Conservation (phyloP, 768 basidiomycete genomes). For the Daedalea quercina region DNA sequence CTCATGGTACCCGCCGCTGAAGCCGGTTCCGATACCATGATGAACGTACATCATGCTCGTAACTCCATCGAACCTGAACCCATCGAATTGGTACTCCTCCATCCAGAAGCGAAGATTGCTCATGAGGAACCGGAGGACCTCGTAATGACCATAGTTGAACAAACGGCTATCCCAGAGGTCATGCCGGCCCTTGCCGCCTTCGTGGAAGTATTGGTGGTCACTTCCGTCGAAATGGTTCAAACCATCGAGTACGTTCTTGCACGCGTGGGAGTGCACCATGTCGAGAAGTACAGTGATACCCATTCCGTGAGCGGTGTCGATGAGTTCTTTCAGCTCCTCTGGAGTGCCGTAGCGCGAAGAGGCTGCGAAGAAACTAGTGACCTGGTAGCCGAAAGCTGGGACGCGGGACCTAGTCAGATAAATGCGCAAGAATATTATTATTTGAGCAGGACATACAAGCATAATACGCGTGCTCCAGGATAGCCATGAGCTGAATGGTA, state of each 20-base stretch:
- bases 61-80: constrained; percentile 97
- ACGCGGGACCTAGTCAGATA: background rate
- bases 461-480: constrained; percentile 98
- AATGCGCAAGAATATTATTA: background rate
- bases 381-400: constrained; percentile 94
- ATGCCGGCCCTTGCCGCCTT: constrained; percentile 83
- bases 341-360: constrained; percentile 95
- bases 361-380: constrained; percentile 95
- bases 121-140: constrained; percentile 90
- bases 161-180: constrained; percentile 97
- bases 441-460: constrained; percentile 73
- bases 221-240: constrained; percentile 96
- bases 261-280: constrained; percentile 96
- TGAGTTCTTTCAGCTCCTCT: constrained; percentile 90
- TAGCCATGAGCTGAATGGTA: constrained; percentile 95
- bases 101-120: constrained; percentile 95
- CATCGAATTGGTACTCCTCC: constrained; percentile 94
- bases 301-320: constrained; percentile 92
- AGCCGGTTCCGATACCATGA: constrained; percentile 96
- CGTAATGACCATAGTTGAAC: constrained; percentile 94
- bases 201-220: constrained; percentile 97
- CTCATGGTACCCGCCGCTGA: constrained; percentile 97
- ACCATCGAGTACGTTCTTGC: constrained; percentile 95
- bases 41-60: constrained; percentile 99
- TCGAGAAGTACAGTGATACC: constrained; percentile 92